phyloP scores from a whole-genome alignment of 176 grass and related monocot species.

The Stipa capillata region DNA sequence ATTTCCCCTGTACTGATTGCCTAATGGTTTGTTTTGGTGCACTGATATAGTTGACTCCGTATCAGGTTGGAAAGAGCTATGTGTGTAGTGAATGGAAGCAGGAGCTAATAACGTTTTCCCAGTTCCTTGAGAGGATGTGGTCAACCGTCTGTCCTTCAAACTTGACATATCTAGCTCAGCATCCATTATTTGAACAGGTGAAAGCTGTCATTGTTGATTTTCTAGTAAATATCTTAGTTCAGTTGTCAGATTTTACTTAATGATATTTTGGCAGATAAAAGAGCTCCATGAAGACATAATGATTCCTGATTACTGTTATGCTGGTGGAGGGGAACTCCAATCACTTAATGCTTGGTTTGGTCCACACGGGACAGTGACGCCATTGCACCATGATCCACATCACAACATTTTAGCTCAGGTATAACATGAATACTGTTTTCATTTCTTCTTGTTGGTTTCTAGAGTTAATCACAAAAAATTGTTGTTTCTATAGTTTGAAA shows the following conservation, averaged over 20 bases:
- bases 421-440: not conserved
- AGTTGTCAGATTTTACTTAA: constrained; percentile 20
- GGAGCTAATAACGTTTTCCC: constrained; percentile 85
- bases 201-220: constrained; percentile 7
- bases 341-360: constrained; percentile 98
- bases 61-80: constrained; percentile 87
- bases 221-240: constrained; percentile 9
- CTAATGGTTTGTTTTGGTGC: constrained; percentile 9
- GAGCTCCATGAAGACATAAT: constrained; percentile 78
- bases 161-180: constrained; percentile 89
- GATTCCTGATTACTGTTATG: constrained; percentile 87
- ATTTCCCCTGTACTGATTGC: not conserved
- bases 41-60: constrained; percentile 10
- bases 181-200: constrained; percentile 96
- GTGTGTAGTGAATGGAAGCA: constrained; percentile 85
- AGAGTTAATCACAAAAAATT: not conserved
- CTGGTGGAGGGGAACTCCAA: constrained; percentile 78
- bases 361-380: constrained; percentile 77
- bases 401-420: constrained; percentile 97
- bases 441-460: not conserved
- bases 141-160: constrained; percentile 37
- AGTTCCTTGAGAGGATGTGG: constrained; percentile 79
- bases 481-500: not conserved
- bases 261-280: constrained; percentile 59
- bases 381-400: constrained; percentile 84